These are phyloP conservation scores for Fusarium dimerum DNA, from an alignment of 2,329 filamentous ascomycete species.

Conservation along the genomic window DNA sequence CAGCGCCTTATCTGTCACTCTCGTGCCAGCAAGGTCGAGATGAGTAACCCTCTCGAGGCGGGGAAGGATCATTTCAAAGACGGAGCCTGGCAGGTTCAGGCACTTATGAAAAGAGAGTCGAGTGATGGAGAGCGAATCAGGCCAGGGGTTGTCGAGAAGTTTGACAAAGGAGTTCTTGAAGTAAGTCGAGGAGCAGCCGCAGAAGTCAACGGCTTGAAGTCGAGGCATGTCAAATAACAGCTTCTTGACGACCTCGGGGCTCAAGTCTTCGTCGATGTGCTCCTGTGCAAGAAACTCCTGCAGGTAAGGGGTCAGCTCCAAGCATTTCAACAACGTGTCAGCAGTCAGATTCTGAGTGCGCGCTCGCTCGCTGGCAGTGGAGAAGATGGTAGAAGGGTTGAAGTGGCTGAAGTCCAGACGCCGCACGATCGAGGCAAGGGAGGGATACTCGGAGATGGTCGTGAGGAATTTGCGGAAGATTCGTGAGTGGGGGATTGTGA, in stretches of 20 bases:
- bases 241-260: slow-evolving; percentile 67
- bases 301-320: slow-evolving; percentile 71
- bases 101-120: slow-evolving; percentile 79
- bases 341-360: slow-evolving; percentile 76
- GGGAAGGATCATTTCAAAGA: slow-evolving; percentile 72
- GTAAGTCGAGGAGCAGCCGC: slow-evolving; percentile 67
- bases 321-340: slow-evolving; percentile 69
- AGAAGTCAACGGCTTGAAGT: slow-evolving; percentile 73
- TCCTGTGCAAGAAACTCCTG: slow-evolving; percentile 80
- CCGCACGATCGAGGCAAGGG: slow-evolving; percentile 73
- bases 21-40: slow-evolving; percentile 77
- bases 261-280: slow-evolving; percentile 76
- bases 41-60: slow-evolving; percentile 70
- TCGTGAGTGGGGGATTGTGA: slow-evolving; percentile 79
- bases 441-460: slow-evolving; percentile 66
- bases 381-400: slow-evolving; percentile 76
- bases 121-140: slow-evolving; percentile 58
- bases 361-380: slow-evolving; percentile 71
- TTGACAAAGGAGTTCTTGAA: slow-evolving; percentile 69
- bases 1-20: slow-evolving; percentile 72
- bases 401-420: slow-evolving; percentile 85
- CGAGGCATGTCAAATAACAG: slow-evolving; percentile 67
- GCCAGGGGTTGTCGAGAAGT: slow-evolving; percentile 54
- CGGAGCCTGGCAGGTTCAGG: slow-evolving; percentile 64
- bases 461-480: slow-evolving; percentile 81